Conservation (phyloP, 345 rosid genomes). For the Cardamine chenopodiifolia region DNA sequence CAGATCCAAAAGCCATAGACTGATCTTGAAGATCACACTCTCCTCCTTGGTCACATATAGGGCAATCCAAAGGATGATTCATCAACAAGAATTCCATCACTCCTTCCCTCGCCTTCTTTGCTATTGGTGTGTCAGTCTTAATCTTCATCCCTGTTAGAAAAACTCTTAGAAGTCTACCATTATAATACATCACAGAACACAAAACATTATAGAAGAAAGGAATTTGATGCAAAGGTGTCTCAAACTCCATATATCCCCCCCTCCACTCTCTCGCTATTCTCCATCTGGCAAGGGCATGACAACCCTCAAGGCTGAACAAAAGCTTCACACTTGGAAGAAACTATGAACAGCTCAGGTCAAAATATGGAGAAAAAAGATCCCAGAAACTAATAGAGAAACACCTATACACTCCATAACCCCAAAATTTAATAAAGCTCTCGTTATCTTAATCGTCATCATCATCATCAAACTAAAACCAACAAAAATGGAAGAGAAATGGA, state of each 20-base stretch:
- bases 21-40: slow-evolving; percentile 99
- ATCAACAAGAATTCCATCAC: slow-evolving; percentile 96
- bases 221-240: neutral
- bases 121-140: slow-evolving; percentile 91
- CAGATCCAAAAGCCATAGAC: slow-evolving; percentile 99
- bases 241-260: neutral
- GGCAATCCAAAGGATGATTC: slow-evolving; percentile 98
- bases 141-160: slow-evolving; percentile 85
- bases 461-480: neutral
- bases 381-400: no score
- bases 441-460: neutral
- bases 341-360: no score
- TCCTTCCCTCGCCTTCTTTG: slow-evolving; percentile 98
- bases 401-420: no score
- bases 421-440: no score
- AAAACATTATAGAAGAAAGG: neutral
- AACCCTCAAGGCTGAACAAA: no score
- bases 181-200: slow-evolving; percentile 11
- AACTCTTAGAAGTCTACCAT: slow-evolving; percentile 11
- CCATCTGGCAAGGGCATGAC: no score
- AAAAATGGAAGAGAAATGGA: slow-evolving; percentile 7
- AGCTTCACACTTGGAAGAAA: no score
- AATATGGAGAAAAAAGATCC: no score
- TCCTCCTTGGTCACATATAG: slow-evolving; percentile 98
- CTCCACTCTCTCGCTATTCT: no score